Base-by-base conservation (phyloP, 176 grass and related monocot genomes). In the Stipa capillata region DNA sequence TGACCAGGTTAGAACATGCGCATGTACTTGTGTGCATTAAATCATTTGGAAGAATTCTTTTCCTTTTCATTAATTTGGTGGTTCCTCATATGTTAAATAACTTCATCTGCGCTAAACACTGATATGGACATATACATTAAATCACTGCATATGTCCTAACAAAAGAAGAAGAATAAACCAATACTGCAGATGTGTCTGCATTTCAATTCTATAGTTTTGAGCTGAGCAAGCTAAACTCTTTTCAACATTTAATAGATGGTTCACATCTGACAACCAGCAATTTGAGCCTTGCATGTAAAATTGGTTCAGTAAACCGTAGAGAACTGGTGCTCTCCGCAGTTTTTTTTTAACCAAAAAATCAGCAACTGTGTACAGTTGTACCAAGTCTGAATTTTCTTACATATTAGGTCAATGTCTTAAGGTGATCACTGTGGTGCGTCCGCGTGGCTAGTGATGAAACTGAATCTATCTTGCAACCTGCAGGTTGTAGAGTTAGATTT, bases 401-500 rank as follows among this genome's bases (percentile, higher is more conserved):
- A 42, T 37, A 17, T 33, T 17, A 24, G 8, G 5, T 48, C 11
- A 32, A 15, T 63, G 40, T 2, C 7, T 20, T 14, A 4, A 77
- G 42, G 25, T 47, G 37, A 64, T 28, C 21, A 62, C 27, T 45
- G 40, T 57, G 33, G n/a, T n/a, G n/a, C n/a, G n/a, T n/a, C 0
- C 8, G 4, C 6, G 12, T 62, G 20, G 12, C 16, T 28, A 27
- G 9, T 31, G 4, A 66, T 16, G 44, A 61, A 41, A 29, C 51
- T 82, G 77, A 86, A 67, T 60, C 31, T 50, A 6, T 24, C 57
- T 21, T 37, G 42, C 29, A 77, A 78, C 13, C 15, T 77, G 82
- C 64, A 94, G 89, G 86, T 87, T 29, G 93, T 97, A 57, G 93
- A 97, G 64, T 41, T 97, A 72, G 93, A 97, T 70, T 97, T 97